Evolutionary conservation across 805 yeast genomes (phyloP), one percentile per base, ranked within the genome.

Genomic region (Hanseniaspora occidentalis): DNA sequence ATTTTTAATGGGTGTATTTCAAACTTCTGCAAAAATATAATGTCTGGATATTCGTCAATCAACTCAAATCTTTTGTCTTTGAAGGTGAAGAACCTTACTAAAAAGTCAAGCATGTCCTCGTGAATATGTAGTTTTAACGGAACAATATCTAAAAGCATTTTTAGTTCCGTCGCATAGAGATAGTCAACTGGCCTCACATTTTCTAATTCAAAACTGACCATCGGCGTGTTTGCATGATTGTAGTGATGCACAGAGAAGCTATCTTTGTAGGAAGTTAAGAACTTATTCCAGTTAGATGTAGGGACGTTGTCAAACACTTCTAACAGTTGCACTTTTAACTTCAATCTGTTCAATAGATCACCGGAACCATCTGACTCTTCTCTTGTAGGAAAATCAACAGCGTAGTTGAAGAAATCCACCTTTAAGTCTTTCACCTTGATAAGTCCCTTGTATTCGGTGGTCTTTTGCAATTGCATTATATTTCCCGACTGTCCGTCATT

Each of bases 231-330:
- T 9, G 26, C 19, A 17, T n/a, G 21, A 11, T 16, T 16, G 20
- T 24, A 34, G 6, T 36, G 31, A 13, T 37, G 38, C 18, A 34
- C 41, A 3, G 27, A 25, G 8, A 34, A 25, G 0, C 35, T 36
- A 37, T 74, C 76, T 44, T 75, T 70, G 72, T 81, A 68, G 47
- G 77, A 73, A 1, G 88, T 76, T 23, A 78, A 65, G 56, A 86
- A 77, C 60, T 81, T 82, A 50, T 85, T 83, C 96, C 96, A 89
- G 0, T 94, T 80, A 0, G 96, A 89, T 0, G 86, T 73, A 1
- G 85, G 79, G 2, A 88, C 77, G 52, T 84, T 81, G 56, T 88
- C 96, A 40, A 73, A 61, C 2, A 85, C 65, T 38, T 73, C 77
- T 35, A 84, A 61, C 31, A 75, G 73, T 7, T 67, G 67, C 3